phyloP scores from a whole-genome alignment of 345 rosid species.

The Lumnitzera racemosa region DNA sequence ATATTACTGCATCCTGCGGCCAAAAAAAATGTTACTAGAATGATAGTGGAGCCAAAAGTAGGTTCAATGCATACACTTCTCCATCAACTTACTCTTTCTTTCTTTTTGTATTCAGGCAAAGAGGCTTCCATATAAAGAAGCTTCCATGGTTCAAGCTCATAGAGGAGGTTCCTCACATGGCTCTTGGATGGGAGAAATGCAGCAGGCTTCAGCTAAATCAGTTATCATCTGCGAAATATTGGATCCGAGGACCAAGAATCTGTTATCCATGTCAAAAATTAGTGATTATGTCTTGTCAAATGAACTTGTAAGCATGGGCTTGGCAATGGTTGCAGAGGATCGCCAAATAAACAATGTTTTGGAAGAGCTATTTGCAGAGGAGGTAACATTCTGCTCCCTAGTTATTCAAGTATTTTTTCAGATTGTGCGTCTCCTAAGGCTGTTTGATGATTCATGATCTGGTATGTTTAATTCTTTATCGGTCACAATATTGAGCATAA shows the following conservation, averaged over 20 bases:
- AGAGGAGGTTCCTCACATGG: slow-evolving; percentile 49
- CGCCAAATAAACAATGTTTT: slow-evolving; percentile 58
- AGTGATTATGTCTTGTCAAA: slow-evolving; percentile 70
- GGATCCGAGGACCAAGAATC: slow-evolving; percentile 65
- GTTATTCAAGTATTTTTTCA: too few species aligned
- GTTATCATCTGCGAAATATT: slow-evolving; percentile 70
- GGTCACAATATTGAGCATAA: too few species aligned
- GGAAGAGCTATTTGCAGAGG: slow-evolving; percentile 73
- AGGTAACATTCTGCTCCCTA: slow-evolving; percentile 28
- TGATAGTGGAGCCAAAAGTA: too few species aligned
- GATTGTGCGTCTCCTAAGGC: too few species aligned
- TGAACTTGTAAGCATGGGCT: slow-evolving; percentile 77
- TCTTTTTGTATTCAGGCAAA: slow-evolving; percentile 36
- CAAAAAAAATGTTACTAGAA: too few species aligned
- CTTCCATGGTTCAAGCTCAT: slow-evolving; percentile 22
- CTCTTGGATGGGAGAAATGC: slow-evolving; percentile 81
- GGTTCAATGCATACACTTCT: not conserved
- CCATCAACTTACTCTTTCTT: slow-evolving; percentile 3
- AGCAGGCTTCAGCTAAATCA: slow-evolving; percentile 63
- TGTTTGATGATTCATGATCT: too few species aligned
- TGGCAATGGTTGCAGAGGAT: slow-evolving; percentile 84
- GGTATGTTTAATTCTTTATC: too few species aligned
- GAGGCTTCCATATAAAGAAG: slow-evolving; percentile 55
- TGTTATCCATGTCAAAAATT: slow-evolving; percentile 60
- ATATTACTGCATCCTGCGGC: too few species aligned